These are phyloP conservation scores for Salix dunnii DNA, from an alignment of 345 rosid genomes.

Conservation along the genomic window DNA sequence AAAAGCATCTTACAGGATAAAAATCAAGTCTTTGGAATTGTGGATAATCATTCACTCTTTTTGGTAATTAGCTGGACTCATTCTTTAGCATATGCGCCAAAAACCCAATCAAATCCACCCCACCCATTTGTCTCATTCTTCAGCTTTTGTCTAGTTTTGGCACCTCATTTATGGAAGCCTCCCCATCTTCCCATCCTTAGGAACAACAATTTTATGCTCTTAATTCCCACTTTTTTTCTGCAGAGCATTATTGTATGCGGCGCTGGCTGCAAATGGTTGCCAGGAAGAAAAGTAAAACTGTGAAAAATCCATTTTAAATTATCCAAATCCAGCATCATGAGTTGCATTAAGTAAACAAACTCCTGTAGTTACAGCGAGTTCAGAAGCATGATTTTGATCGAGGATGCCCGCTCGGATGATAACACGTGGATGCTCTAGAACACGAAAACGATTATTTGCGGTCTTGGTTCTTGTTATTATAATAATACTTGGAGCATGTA, in stretches of 20 bases:
- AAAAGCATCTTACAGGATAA: conserved; percentile 54
- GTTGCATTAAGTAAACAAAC: not conserved
- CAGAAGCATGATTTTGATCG: not conserved
- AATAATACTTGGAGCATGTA: conserved; percentile 3
- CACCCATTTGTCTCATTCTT: conserved; percentile 13
- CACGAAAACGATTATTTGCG: not conserved
- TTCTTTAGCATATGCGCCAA: conserved; percentile 29
- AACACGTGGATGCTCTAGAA: not conserved
- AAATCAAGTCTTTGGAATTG: conserved; percentile 19
- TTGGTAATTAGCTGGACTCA: conserved; percentile 1
- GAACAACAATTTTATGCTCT: not conserved
- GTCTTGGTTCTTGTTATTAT: not conserved
- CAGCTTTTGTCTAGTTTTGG: conserved; percentile 17
- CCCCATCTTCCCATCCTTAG: conserved; percentile 8
- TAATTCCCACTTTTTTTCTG: not conserved
- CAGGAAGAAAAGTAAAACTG: not conserved
- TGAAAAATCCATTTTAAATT: not conserved
- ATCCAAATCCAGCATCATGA: not conserved
- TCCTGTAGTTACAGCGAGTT: not conserved
- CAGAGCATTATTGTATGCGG: not conserved
- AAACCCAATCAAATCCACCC: conserved; percentile 3
- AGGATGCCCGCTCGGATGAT: not conserved
- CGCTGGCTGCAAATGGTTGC: conserved; percentile 6
- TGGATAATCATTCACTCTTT: conserved; percentile 44
- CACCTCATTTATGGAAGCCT: conserved; percentile 18